Base-by-base conservation (phyloP, 306 rosid species). In the Dalbergia oliveri region DNA sequence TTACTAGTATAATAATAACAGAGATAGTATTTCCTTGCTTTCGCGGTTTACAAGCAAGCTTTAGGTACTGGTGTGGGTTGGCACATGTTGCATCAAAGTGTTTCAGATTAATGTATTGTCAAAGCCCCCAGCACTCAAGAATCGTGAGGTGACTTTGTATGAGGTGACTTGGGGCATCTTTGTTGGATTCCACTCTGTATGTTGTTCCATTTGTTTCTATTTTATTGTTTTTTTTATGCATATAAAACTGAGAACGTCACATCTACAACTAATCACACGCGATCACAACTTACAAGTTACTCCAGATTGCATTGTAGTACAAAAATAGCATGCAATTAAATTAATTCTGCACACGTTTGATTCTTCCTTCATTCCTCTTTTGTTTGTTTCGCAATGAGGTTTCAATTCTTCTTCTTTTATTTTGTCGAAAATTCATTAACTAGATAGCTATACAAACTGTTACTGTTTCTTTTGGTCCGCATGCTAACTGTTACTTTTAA, bases 151-250 rank as follows among this genome's bases (percentile, higher is more conserved):
- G 44, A 62, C 81, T 62, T 41, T 21, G 23, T 0, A 21, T 69
- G 66, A 69, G 15, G 74, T 53, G 45, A 62, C 81, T 62, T 41
- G 26, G 81, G 76, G 79, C 9, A 70, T 66, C 76, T 71, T 57
- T 76, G 72, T 21, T 47, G 26, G 79, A 80, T 70, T 80, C 41
- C 72, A 69, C 47, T 6, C 21, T 43, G 4, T 23, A 71, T 19
- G 64, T 62, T 47, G 19, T 61, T 35, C 63, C 15, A 26, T 80
- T 72, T 9, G 68, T 60, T n/a, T 66, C 33, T 59, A 37, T 45
- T 50, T 45, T 61, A 61, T 78, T 19, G 34, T 16, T 60, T 35
- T 47, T 68, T 43, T 9, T 18, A 10, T 65, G 15, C 5, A 1
- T 8, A 65, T 15, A 41, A 0, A 33, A 62, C 12, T 31, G 15